These are phyloP conservation scores for Pichia sp. DNA, from an alignment of 1,139 yeast genomes.

Conservation along the genomic window DNA sequence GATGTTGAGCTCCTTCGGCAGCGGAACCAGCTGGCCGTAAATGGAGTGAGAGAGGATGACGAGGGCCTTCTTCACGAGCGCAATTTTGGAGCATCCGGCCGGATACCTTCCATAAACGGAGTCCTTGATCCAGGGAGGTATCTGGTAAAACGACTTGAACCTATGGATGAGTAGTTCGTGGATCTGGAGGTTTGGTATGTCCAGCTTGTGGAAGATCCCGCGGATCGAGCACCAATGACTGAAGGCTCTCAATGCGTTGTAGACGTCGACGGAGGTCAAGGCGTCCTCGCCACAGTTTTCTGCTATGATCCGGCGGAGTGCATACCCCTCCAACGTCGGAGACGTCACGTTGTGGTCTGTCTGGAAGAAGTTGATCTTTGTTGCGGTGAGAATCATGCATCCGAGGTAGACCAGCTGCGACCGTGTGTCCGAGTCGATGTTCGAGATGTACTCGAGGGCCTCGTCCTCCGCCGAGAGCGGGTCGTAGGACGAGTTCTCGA, in stretches of 20 bases:
- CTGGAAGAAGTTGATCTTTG: slow-evolving; percentile 51
- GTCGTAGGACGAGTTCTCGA: slow-evolving; percentile 36
- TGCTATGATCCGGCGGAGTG: slow-evolving; percentile 39
- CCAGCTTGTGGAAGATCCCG: slow-evolving; percentile 43
- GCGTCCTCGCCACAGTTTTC: slow-evolving; percentile 43
- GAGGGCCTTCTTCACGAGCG: slow-evolving; percentile 41
- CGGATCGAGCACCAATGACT: slow-evolving; percentile 56
- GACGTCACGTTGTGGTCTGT: slow-evolving; percentile 50
- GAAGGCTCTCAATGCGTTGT: slow-evolving; percentile 48
- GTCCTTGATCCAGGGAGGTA: slow-evolving; percentile 39
- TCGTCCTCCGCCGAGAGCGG: slow-evolving; percentile 30
- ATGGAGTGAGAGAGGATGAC: slow-evolving; percentile 28
- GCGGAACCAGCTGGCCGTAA: slow-evolving; percentile 32
- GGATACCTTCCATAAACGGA: slow-evolving; percentile 47
- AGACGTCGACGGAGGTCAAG: slow-evolving; percentile 39
- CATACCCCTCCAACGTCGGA: slow-evolving; percentile 42
- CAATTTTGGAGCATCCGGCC: slow-evolving; percentile 50
- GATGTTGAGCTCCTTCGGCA: slow-evolving; percentile 28
- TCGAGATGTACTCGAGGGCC: slow-evolving; percentile 34
- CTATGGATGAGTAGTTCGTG: slow-evolving; percentile 32
- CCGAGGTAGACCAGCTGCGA: slow-evolving; percentile 41
- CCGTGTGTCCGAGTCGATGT: slow-evolving; percentile 22
- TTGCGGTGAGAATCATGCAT: slow-evolving; percentile 40
- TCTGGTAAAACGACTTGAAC: slow-evolving; percentile 42
- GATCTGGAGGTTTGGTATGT: slow-evolving; percentile 40